These are phyloP conservation scores for Geotrichum australiense DNA, from an alignment of 1,139 yeast species.

Conservation along the genomic window DNA sequence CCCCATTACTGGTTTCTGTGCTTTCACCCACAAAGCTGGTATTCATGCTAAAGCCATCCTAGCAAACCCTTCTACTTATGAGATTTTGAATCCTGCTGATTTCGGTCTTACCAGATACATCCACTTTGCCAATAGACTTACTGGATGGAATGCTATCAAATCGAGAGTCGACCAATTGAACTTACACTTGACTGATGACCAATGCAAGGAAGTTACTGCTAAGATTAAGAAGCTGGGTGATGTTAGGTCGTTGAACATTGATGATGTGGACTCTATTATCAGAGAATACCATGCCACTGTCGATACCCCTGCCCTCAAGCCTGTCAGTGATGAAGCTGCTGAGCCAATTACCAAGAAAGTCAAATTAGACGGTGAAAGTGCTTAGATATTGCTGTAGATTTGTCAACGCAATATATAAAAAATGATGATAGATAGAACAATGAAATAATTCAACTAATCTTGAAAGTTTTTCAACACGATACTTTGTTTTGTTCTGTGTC, in stretches of 20 bases:
- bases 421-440: too few species aligned
- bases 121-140: constrained; percentile 94
- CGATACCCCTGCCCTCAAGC: constrained; percentile 36
- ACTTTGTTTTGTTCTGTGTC: too few species aligned
- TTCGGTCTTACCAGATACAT: constrained; percentile 93
- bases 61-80: constrained; percentile 97
- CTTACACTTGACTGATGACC: constrained; percentile 82
- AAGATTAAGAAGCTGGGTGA: constrained; percentile 94
- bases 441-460: too few species aligned
- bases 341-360: constrained; percentile 22
- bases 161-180: constrained; percentile 96
- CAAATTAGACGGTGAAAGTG: constrained; percentile 12
- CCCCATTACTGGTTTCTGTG: constrained; percentile 99
- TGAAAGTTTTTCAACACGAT: too few species aligned
- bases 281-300: constrained; percentile 82
- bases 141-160: constrained; percentile 99
- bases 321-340: constrained; percentile 21
- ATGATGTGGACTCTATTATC: constrained; percentile 95
- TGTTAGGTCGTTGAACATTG: constrained; percentile 87
- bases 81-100: constrained; percentile 89
- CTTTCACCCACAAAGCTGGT: constrained; percentile 99
- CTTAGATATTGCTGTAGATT: too few species aligned
- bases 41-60: constrained; percentile 97
- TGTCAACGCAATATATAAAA: too few species aligned
- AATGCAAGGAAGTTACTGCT: constrained; percentile 87